phyloP scores from a whole-genome alignment of 2,329 filamentous ascomycete genomes.

The Cladosporium phlei region DNA sequence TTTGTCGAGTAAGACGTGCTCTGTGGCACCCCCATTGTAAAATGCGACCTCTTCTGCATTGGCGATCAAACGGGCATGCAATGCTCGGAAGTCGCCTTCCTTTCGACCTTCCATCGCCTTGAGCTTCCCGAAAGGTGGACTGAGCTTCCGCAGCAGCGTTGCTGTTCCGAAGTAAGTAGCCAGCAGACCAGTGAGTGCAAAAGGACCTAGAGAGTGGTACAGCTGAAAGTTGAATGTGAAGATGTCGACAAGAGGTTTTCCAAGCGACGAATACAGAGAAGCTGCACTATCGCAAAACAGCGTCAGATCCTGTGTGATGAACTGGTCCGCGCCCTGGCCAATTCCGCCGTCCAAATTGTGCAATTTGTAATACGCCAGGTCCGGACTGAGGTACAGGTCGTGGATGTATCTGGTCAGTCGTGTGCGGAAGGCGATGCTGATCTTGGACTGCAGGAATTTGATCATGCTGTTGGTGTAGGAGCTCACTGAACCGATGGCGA shows the following conservation, averaged over 20 bases:
- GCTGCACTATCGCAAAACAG: slow-evolving; percentile 91
- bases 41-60: slow-evolving; percentile 98
- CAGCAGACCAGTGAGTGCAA: slow-evolving; percentile 79
- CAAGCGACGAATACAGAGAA: slow-evolving; percentile 88
- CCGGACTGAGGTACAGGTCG: slow-evolving; percentile 90
- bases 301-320: slow-evolving; percentile 94
- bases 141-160: slow-evolving; percentile 78
- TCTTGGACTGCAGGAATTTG: slow-evolving; percentile 95
- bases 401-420: slow-evolving; percentile 94
- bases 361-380: slow-evolving; percentile 94
- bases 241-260: slow-evolving; percentile 96
- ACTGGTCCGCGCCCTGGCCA: slow-evolving; percentile 88
- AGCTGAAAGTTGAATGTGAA: slow-evolving; percentile 98
- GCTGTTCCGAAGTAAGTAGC: slow-evolving; percentile 94
- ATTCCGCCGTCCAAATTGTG: slow-evolving; percentile 89
- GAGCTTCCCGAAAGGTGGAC: slow-evolving; percentile 92
- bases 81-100: slow-evolving; percentile 87
- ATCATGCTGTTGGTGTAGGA: slow-evolving; percentile 99
- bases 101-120: slow-evolving; percentile 93
- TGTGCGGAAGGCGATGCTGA: slow-evolving; percentile 95
- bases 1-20: slow-evolving; percentile 84
- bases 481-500: slow-evolving; percentile 84
- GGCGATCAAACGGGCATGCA: slow-evolving; percentile 87
- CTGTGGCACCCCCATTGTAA: slow-evolving; percentile 91
- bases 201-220: slow-evolving; percentile 80